These are phyloP conservation scores for Colletotrichum tanaceti DNA, from an alignment of 2,329 filamentous ascomycete species.

Conservation along the genomic window DNA sequence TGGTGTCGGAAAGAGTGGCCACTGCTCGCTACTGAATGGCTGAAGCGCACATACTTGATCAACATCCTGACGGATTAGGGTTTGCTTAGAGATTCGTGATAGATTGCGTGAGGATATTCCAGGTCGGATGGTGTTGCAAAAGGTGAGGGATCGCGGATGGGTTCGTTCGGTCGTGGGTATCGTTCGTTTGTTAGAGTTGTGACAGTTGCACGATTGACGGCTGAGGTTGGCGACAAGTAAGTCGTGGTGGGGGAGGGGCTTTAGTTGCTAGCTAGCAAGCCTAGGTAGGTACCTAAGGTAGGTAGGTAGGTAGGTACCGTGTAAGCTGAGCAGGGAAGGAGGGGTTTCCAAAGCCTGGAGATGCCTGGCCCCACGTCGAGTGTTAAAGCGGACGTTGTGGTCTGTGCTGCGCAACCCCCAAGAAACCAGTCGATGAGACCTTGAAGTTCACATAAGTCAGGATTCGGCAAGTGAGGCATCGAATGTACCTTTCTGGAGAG, in stretches of 20 bases:
- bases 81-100: background rate
- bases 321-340: conserved; percentile 23
- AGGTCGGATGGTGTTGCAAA: conserved; percentile 12
- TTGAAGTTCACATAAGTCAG: background rate
- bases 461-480: background rate
- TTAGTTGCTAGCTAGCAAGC: background rate
- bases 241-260: conserved; percentile 38
- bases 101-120: background rate
- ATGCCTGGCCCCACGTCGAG: conserved; percentile 12
- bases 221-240: conserved; percentile 17
- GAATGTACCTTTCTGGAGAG: background rate
- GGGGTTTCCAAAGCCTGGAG: background rate
- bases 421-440: background rate
- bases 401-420: conserved; percentile 13
- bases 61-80: conserved; percentile 51
- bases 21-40: background rate
- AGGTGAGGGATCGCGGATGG: background rate
- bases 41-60: conserved; percentile 62
- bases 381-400: background rate
- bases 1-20: background rate
- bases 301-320: background rate
- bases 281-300: too few species aligned
- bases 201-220: conserved; percentile 7
- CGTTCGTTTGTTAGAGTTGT: conserved; percentile 20
- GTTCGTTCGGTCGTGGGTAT: conserved; percentile 1